Base-by-base conservation (phyloP, 1,284 basidiomycete genomes). In the Ceratobasidium sp. region DNA sequence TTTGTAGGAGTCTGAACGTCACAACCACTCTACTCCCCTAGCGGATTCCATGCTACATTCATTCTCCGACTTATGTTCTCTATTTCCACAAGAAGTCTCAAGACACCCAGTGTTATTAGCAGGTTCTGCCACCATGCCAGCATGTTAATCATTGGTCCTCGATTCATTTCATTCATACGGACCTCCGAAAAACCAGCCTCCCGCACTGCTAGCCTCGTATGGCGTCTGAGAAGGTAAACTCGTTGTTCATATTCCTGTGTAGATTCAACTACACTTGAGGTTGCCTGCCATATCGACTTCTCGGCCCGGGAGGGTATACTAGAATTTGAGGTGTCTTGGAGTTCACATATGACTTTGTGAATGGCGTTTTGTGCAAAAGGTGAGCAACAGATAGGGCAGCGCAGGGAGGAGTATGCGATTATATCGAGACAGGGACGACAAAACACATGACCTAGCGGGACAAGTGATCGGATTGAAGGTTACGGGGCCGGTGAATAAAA, bases 401-500 rank as follows among this genome's bases (percentile, higher is more conserved):
- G 57, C 15, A 19, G 65, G 15, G 54, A 45, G 3, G 66, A 69
- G 11, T 9, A 22, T 4, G 36, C 36, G 11, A 11, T 5, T 2
- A 69, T 33, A 24, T 44, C 66, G 41, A 69, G 66, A 17, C 66
- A 69, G 29, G 54, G 27, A 14, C 54, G 66, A 48, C 66, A 69
- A 29, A 57, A 69, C 31, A 69, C 66, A 44, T 69, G 66, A 48
- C 66, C 66, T 69, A 41, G 36, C 36, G 11, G 36, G 36, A 41
- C n/a, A 41, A 41, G 4, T 41, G 11, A 41, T 4, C 11, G 11
- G 36, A 11, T 41, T 41, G 11, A 11, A 5, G 36, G 11, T 4
- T 4, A 11, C 36, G 11, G 11, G 36, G 36, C 11, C 6, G 11
- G 36, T 11, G 36, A 41, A 41, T 41, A 41, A 11, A 8, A 22